phyloP scores from a whole-genome alignment of 2,329 filamentous ascomycete species.

The Pseudogymnoascus sp. region DNA sequence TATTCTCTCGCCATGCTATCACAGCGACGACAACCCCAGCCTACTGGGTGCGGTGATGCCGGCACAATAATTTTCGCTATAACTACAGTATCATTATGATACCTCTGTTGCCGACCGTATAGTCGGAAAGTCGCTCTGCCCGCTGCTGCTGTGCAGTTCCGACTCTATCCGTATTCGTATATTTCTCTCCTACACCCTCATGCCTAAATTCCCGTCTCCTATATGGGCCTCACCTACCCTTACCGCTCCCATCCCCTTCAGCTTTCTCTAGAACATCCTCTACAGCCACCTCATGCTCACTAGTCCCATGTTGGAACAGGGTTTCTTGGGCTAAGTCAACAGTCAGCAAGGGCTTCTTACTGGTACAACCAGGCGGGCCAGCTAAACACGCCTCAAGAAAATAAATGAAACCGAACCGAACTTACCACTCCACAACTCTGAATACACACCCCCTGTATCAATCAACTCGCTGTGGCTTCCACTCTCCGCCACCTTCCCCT shows the following conservation, averaged over 20 bases:
- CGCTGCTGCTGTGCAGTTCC: not conserved
- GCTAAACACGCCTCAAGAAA: not conserved
- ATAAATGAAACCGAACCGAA: constrained; percentile 19
- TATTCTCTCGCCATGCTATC: not conserved
- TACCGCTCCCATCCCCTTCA: not conserved
- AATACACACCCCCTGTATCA: constrained; percentile 72
- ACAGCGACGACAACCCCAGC: not conserved
- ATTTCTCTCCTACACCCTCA: not conserved
- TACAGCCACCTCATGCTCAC: constrained; percentile 31
- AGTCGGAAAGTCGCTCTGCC: not conserved
- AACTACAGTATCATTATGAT: not conserved
- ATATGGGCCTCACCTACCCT: not conserved
- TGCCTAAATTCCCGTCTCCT: not conserved
- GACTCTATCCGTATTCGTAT: not conserved
- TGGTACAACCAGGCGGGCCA: not conserved
- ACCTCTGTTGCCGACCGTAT: not conserved
- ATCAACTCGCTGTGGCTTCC: constrained; percentile 84
- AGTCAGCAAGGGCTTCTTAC: constrained; percentile 9
- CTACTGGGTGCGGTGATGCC: not conserved
- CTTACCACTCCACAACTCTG: constrained; percentile 84
- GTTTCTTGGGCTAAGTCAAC: constrained; percentile 53
- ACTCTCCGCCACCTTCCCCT: constrained; percentile 78
- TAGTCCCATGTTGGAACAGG: constrained; percentile 45
- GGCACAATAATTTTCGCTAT: not conserved
- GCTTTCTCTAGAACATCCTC: constrained; percentile 13